Percentiles rank a stretch among this genome's conserved stretches.
These are phyloP conservation scores for Crucibulum laeve DNA, from an alignment of 768 basidiomycete species.

Conservation along the genomic window DNA sequence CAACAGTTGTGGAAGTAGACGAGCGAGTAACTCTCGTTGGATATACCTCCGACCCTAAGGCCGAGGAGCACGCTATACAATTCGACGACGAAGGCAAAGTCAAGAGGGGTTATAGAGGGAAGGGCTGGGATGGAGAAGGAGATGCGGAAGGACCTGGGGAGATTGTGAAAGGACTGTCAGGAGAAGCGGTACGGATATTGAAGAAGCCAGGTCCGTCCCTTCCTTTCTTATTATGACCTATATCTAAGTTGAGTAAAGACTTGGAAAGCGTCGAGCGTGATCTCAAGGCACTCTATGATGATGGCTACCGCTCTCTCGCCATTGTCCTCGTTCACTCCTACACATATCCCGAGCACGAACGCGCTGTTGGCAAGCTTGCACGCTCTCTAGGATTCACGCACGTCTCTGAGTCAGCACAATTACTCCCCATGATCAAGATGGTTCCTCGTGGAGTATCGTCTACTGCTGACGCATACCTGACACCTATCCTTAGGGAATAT, in stretches of 20 bases:
- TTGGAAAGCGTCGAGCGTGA: conserved; percentile 47
- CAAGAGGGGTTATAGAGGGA: conserved; percentile 65
- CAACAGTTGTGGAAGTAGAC: conserved; percentile 69
- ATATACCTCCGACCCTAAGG: conserved; percentile 84
- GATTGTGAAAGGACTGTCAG: conserved; percentile 77
- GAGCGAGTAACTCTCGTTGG: conserved; percentile 95
- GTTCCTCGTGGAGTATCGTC: conserved; percentile 90
- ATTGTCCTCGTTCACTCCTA: conserved; percentile 91
- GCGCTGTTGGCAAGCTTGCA: conserved; percentile 66
- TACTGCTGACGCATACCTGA: conserved; percentile 94
- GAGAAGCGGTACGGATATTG: conserved; percentile 85
- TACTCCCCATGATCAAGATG: conserved; percentile 95
- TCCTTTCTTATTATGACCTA: not conserved
- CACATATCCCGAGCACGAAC: conserved; percentile 86
- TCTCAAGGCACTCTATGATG: conserved; percentile 65
- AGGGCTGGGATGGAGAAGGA: conserved; percentile 68
- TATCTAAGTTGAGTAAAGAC: conserved; percentile 34
- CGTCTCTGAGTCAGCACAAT: conserved; percentile 80
- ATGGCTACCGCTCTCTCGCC: conserved; percentile 87
- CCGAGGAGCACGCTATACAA: conserved; percentile 69
- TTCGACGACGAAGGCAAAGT: conserved; percentile 74
- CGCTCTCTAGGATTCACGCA: conserved; percentile 83
- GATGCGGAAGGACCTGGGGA: conserved; percentile 77
- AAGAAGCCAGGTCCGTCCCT: conserved; percentile 56
- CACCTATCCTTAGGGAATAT: conserved; percentile 80